Evolutionary conservation across 2,329 filamentous ascomycete species (phyloP), one percentile per base, ranked within the genome.

Genomic region (Diaporthe citriasiana): DNA sequence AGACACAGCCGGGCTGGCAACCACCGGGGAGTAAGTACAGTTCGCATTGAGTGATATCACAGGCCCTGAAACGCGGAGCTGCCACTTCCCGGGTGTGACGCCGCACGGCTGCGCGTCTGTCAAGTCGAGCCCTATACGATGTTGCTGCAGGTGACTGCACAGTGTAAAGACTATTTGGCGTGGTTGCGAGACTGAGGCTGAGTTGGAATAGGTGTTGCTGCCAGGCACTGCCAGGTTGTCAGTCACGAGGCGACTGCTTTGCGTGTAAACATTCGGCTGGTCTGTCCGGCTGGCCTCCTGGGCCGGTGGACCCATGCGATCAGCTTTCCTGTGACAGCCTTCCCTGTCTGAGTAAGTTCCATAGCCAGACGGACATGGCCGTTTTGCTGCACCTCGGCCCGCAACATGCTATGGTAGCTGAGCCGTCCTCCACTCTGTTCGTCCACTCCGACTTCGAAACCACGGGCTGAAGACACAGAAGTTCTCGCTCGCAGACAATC

Each of bases 31-130:
- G 19, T 17, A 38, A 57, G 45, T 45, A 50, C 27, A 50, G 50
- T 63, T 45, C 40, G 71, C 47, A 53, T 72, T 72, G 60, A 53
- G 50, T 72, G 51, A 66, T 50, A 57, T 59, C 68, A 70, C 57
- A 68, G 47, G 53, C 57, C 57, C 60, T 74, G 68, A 74, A 75
- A 75, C 66, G 60, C 72, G 72, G 69, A 75, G 45, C 22, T 17
- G 35, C 42, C 45, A 33, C 60, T 56, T 72, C 72, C 68, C 72
- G 72, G 50, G 25, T 50, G 72, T 59, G 57, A 38, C 59, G 45
- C 68, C 12, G 68, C 51, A 35, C 4, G 33, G 45, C 45, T 63
- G 35, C 45, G 27, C 33, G 47, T 68, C 59, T 47, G 59, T 51
- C 47, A 68, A 27, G 33, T 38, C 15, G 63, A 53, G 45, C 33